Conservation (phyloP, 306 rosid genomes). For the Nissolia schottii region DNA sequence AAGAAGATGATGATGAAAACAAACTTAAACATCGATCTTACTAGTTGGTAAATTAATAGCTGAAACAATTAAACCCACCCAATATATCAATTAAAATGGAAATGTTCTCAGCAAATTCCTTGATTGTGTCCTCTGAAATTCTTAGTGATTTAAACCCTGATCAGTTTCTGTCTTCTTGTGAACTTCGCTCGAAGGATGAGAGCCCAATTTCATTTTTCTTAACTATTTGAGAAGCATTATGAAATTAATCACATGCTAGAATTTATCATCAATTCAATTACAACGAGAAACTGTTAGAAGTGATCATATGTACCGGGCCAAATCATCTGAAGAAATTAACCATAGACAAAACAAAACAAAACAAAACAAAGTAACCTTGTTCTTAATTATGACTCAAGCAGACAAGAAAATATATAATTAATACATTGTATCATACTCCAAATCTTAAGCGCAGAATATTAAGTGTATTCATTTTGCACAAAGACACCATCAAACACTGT, state of each 20-base stretch:
- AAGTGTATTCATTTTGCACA: too few relatives aligned
- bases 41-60: not conserved
- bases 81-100: too few relatives aligned
- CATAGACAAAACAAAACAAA: not conserved
- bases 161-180: not conserved
- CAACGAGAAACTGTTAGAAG: not conserved
- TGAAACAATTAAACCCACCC: too few relatives aligned
- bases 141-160: not conserved
- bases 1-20: not conserved
- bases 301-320: too few relatives aligned
- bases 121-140: not conserved
- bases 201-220: not conserved
- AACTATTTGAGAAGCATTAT: not conserved
- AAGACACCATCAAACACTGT: too few relatives aligned
- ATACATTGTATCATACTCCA: not conserved
- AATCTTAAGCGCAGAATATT: slow-evolving; percentile 17
- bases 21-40: not conserved
- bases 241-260: not conserved
- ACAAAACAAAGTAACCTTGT: not conserved
- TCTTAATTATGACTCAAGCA: not conserved
- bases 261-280: not conserved
- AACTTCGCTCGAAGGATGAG: not conserved
- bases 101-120: not conserved
- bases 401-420: not conserved
- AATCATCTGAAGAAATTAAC: too few relatives aligned